Evolutionary conservation across 2,329 filamentous ascomycete genomes (phyloP).

Genomic region (Pseudohalonectria lignicola): DNA sequence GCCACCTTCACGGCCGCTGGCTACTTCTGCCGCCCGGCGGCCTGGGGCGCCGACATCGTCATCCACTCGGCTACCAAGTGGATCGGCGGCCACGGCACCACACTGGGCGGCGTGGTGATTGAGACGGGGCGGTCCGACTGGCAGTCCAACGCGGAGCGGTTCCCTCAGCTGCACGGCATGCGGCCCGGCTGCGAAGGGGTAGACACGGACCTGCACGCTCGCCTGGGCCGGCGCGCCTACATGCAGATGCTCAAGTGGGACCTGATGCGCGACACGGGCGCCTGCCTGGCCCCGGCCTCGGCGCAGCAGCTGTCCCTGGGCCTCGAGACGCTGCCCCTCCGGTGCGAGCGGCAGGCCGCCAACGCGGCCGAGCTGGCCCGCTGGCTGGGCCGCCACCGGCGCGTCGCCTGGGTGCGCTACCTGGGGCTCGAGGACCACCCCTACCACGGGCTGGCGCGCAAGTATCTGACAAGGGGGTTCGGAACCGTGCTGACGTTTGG

Average conservation of each 20-base stretch:
- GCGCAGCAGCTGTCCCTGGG: slow-evolving; percentile 59
- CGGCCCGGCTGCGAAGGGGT: too few species aligned
- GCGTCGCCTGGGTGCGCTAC: slow-evolving; percentile 60
- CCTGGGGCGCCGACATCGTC: slow-evolving; percentile 54
- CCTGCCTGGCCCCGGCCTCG: slow-evolving; percentile 54
- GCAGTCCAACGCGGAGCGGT: slow-evolving; percentile 47
- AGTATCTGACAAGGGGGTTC: slow-evolving; percentile 54
- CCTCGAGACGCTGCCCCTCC: slow-evolving; percentile 53
- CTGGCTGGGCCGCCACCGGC: slow-evolving; percentile 54
- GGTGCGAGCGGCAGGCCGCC: slow-evolving; percentile 51
- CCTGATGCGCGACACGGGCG: slow-evolving; percentile 54
- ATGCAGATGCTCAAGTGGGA: slow-evolving; percentile 56
- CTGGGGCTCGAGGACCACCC: slow-evolving; percentile 52
- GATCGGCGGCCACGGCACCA: slow-evolving; percentile 34
- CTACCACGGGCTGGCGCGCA: slow-evolving; percentile 50
- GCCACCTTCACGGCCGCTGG: slow-evolving; percentile 56
- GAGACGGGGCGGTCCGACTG: slow-evolving; percentile 60
- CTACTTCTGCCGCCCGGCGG: slow-evolving; percentile 50
- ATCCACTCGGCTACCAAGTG: slow-evolving; percentile 56
- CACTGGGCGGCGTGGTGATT: slow-evolving; percentile 52
- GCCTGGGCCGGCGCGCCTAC: slow-evolving; percentile 52
- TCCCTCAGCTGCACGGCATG: slow-evolving; percentile 62
- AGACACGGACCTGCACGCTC: slow-evolving; percentile 59
- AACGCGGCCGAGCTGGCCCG: slow-evolving; percentile 51
- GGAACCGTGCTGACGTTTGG: slow-evolving; percentile 21